A percentile compares a stretch with the other conserved stretches of the same genome.
Conservation (phyloP, 78 protist species). For the Creolimax fragrantissima region DNA sequence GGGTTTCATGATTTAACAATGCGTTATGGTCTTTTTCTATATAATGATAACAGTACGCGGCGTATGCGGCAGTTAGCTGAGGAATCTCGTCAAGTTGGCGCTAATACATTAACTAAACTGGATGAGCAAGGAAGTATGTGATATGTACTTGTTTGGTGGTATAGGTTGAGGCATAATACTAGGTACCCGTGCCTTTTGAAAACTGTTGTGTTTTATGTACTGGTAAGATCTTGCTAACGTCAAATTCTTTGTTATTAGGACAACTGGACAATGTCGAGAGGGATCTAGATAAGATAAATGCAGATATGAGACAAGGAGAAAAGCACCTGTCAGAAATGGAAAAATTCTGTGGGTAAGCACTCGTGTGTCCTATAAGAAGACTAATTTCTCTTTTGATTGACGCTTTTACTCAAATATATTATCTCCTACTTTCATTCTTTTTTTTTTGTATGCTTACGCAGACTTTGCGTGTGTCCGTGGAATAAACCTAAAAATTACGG, state of each 20-base stretch:
- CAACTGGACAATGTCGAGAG: conserved; percentile 30
- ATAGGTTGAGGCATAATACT: background rate
- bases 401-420: background rate
- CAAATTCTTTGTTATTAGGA: background rate
- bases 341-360: conserved; percentile 29
- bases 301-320: conserved; percentile 17
- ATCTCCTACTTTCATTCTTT: background rate
- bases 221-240: background rate
- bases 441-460: background rate
- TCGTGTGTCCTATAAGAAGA: too few relatives aligned
- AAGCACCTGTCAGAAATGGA: conserved; percentile 27
- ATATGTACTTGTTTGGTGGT: background rate
- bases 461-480: conserved; percentile 26
- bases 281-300: conserved; percentile 28
- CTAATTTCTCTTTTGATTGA: background rate
- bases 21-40: too few relatives aligned
- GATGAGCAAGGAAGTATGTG: conserved; percentile 20
- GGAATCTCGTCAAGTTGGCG: conserved; percentile 24
- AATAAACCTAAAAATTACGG: background rate
- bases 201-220: too few relatives aligned
- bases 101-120: background rate
- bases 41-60: conserved; percentile 23
- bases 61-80: conserved; percentile 31
- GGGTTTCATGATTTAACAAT: too few relatives aligned
- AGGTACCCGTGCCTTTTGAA: background rate